Evolutionary conservation across 2,329 filamentous ascomycete genomes (phyloP), one percentile per base, ranked within the genome.

Genomic region (Sporothrix brasiliensis): DNA sequence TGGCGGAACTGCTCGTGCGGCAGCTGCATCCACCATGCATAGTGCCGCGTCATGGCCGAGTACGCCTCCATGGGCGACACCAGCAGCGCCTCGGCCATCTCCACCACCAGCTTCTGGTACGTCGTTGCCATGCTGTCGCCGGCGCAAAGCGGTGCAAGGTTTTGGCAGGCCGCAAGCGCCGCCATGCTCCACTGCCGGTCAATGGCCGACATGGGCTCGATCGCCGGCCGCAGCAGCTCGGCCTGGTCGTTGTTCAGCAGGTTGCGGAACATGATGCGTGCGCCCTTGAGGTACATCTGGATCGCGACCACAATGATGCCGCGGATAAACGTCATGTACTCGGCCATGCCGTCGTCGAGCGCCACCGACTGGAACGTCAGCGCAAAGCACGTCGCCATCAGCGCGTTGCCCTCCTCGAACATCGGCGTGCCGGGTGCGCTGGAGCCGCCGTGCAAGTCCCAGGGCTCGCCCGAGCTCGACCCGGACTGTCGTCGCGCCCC

Each of bases 251-350:
- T 78, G 13, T 80, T 80, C 19, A 82, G 72, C 16, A 86, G 74
- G 71, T 84, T 83, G 60, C 79, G 80, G 72, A 87, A 88, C 66
- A 88, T 78, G 69, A 86, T 82, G 24, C 81, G 81, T 54, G 83
- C 81, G 27, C 82, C 81, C 75, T 80, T 80, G 81, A 88, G 84
- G 76, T 81, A 81, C 82, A 88, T 85, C 74, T 87, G 86, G 72
- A 84, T 81, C 13, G 81, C 82, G 3, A 89, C 81, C 60, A 88
- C 81, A 72, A 86, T 77, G 73, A 88, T 84, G 19, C 87, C 86
- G 39, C 87, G 82, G 72, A 86, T 84, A 74, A 88, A 88, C 0
- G 84, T 87, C 83, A 89, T 85, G 77, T 84, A 88, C 77, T 88
- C 87, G n/a, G 80, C 79, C 78, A 88, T 80, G 52, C 87, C 87